phyloP scores from a whole-genome alignment of 495 filamentous ascomycete genomes.

The Sordaria brevicollis region DNA sequence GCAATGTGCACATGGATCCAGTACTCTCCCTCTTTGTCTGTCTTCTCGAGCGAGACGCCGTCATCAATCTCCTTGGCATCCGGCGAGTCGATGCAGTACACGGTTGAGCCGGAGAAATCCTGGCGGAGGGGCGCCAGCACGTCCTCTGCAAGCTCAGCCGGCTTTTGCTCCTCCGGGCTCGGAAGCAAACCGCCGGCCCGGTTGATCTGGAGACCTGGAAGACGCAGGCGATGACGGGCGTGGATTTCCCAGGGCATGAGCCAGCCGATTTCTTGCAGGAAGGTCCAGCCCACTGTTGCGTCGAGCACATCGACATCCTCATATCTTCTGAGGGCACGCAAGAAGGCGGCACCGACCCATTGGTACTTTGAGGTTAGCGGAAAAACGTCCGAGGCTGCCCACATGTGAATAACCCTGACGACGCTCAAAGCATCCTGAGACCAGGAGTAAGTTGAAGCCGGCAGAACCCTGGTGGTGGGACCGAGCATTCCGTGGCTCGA shows the following conservation, averaged over 20 bases:
- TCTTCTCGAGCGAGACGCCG: constrained; percentile 67
- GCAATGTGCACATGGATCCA: constrained; percentile 90
- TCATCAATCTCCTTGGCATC: constrained; percentile 78
- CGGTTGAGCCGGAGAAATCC: constrained; percentile 58
- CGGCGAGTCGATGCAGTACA: constrained; percentile 76
- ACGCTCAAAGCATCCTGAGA: constrained; percentile 44
- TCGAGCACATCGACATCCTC: constrained; percentile 42
- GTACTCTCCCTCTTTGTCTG: constrained; percentile 45
- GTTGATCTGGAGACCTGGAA: constrained; percentile 40
- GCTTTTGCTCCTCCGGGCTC: constrained; percentile 19
- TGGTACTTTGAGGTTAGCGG: constrained; percentile 35
- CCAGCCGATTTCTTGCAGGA: constrained; percentile 80
- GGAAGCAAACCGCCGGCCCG: constrained; percentile 27
- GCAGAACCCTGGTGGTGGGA: constrained; percentile 22
- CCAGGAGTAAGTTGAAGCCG: constrained; percentile 21
- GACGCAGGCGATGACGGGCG: constrained; percentile 46
- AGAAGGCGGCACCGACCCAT: constrained; percentile 56
- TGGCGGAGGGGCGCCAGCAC: constrained; percentile 50
- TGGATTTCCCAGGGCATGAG: constrained; percentile 73
- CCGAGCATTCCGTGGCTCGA: constrained; percentile 44
- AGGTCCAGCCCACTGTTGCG: constrained; percentile 48
- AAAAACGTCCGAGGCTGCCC: constrained; percentile 47
- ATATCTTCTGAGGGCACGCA: constrained; percentile 66
- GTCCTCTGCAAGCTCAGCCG: constrained; percentile 21
- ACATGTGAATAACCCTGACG: constrained; percentile 61